These are phyloP conservation scores for Salix koriyanagi DNA, from an alignment of 345 rosid species.

Conservation along the genomic window DNA sequence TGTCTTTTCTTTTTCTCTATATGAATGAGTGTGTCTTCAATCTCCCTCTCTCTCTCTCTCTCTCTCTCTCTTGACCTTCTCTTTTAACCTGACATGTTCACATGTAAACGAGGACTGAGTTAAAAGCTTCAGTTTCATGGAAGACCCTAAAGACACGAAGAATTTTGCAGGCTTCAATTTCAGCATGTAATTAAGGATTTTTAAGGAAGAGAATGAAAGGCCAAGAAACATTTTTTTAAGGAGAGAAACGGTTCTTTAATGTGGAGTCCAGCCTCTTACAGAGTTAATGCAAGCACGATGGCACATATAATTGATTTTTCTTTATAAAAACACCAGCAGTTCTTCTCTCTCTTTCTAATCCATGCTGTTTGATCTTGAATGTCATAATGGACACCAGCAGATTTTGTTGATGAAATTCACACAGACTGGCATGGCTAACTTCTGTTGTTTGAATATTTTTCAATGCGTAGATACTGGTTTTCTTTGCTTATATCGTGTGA, in stretches of 20 bases:
- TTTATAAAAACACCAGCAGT: neutral
- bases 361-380: no score
- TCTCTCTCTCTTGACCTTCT: neutral
- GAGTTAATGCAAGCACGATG: constrained; percentile 4
- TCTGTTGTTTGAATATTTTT: no score
- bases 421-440: no score
- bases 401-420: no score
- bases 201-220: neutral
- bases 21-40: neutral
- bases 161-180: neutral
- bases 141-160: neutral
- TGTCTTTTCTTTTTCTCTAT: constrained; percentile 12
- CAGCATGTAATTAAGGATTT: neutral
- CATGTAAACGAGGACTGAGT: constrained; percentile 3
- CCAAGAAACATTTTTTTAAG: neutral
- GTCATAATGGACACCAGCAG: no score
- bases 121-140: constrained; percentile 5
- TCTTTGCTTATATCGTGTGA: no score
- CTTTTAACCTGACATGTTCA: constrained; percentile 12
- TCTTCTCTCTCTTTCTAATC: neutral
- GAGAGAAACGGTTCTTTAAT: neutral
- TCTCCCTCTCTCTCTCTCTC: neutral
- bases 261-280: neutral
- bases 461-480: no score
- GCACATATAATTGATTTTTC: neutral